phyloP scores from a whole-genome alignment of 2,329 filamentous ascomycete genomes.

The Mollisia scopiformis region DNA sequence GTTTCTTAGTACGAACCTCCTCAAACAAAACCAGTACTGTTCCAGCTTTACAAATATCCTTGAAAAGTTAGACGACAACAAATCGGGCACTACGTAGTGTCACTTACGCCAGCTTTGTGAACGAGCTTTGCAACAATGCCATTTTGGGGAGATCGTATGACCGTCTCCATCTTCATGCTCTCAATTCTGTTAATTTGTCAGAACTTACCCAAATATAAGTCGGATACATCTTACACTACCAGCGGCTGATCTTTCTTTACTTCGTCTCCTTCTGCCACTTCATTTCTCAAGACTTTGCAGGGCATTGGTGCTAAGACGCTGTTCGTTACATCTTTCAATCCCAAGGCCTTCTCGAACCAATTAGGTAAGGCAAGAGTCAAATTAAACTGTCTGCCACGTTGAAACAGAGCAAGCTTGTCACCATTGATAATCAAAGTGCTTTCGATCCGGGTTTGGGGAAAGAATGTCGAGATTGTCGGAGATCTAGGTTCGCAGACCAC shows the following conservation, averaged over 20 bases:
- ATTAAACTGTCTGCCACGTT: conserved; percentile 62
- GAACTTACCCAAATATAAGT: conserved; percentile 35
- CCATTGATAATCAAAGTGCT: conserved; percentile 73
- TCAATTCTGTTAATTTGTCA: conserved; percentile 59
- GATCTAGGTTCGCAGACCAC: conserved; percentile 52
- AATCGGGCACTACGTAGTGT: conserved; percentile 7
- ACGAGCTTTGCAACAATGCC: conserved; percentile 73
- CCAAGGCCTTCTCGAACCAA: conserved; percentile 89
- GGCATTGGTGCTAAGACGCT: conserved; percentile 95
- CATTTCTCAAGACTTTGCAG: conserved; percentile 91
- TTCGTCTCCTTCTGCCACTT: conserved; percentile 78
- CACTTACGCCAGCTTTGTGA: conserved; percentile 72
- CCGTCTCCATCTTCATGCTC: conserved; percentile 90
- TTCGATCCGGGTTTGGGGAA: conserved; percentile 77
- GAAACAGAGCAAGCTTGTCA: conserved; percentile 76
- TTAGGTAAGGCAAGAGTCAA: conserved; percentile 62
- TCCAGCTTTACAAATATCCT: conserved; percentile 80
- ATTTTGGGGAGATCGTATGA: conserved; percentile 76
- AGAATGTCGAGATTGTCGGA: conserved; percentile 69
- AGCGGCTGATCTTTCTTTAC: conserved; percentile 87
- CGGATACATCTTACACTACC: conserved; percentile 68
- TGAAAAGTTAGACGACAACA: conserved; percentile 18
- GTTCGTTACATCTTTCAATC: conserved; percentile 77
- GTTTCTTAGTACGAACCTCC: conserved; percentile 33
- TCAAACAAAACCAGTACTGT: conserved; percentile 77